These are phyloP conservation scores for Irpex sp. DNA, from an alignment of 1,284 basidiomycete species.

Conservation along the genomic window DNA sequence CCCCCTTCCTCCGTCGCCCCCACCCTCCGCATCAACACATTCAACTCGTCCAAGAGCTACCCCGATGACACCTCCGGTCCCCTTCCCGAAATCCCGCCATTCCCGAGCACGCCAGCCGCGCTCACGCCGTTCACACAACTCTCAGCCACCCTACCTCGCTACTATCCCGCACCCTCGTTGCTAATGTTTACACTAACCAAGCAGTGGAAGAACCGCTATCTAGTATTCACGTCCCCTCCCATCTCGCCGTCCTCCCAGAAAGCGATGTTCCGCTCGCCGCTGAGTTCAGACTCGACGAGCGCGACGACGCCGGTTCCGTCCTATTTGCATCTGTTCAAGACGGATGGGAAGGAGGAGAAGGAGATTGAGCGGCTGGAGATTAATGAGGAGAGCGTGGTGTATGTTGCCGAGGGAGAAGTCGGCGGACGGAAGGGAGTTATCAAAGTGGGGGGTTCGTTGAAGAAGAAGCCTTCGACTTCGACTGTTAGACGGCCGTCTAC, in stretches of 20 bases:
- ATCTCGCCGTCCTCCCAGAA: constrained; percentile 30
- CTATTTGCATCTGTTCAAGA: constrained; percentile 72
- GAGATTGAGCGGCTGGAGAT: constrained; percentile 73
- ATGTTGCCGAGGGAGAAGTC: constrained; percentile 66
- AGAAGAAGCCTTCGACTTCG: constrained; percentile 38
- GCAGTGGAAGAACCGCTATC: constrained; percentile 65
- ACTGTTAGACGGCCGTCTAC: constrained; percentile 1
- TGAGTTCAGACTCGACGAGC: constrained; percentile 19
- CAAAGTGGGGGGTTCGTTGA: constrained; percentile 61
- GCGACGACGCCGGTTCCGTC: constrained; percentile 32
- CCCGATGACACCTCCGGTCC: constrained; percentile 14
- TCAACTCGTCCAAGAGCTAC: neutral
- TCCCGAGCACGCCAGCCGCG: constrained; percentile 50
- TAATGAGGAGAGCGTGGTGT: constrained; percentile 69
- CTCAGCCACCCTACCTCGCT: constrained; percentile 55
- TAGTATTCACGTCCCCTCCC: constrained; percentile 52
- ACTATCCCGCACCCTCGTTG: constrained; percentile 60
- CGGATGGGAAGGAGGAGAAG: constrained; percentile 48
- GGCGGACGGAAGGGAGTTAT: constrained; percentile 60
- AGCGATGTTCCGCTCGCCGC: constrained; percentile 13
- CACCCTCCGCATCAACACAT: constrained; percentile 10
- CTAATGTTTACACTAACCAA: constrained; percentile 67
- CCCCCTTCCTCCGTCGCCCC: constrained; percentile 6
- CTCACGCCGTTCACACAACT: constrained; percentile 50
- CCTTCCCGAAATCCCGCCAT: constrained; percentile 45